Base-by-base conservation (phyloP, 257 asterid genomes). In the Buddleja alternifolia region DNA sequence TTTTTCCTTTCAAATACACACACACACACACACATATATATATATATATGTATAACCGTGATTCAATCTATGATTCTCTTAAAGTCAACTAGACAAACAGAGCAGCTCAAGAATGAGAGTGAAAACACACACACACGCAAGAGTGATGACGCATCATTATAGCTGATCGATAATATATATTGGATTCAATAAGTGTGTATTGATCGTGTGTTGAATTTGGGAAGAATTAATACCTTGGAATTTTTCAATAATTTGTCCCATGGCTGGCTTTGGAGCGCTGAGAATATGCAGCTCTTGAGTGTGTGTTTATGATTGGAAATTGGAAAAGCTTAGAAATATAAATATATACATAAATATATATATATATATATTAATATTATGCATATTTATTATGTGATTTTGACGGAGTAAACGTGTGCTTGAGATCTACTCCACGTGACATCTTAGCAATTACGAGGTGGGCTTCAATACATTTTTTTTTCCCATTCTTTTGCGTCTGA, bases 211-310 rank as follows among this genome's bases (percentile, higher is more conserved):
- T 64, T 11, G 66, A 65, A 59, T 57, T 12, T 1, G 47, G 40
- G 44, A 14, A 53, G 51, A 9, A 42, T 10, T 0, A 40, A 29
- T 86, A 88, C 97, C 95, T 82, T 82, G 74, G n/a, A 89, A 1
- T 61, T 84, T 88, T 14, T 81, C 92, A 41, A 91, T 91, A 80
- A 91, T 66, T 66, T 91, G 95, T 44, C 97, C 97, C 97, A 91
- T 91, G 79, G 76, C 69, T 91, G 79, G 76, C 69, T 79, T 56
- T 52, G 67, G 74, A 71, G 81, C 15, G 62, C 12, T 60, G 64
- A 65, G 74, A 59, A 42, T 63, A 46, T 56, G 71, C 48, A 8
- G 63, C 12, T 67, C 2, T 25, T 62, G 54, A 47, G 20, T 46
- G 39, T 11, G 42, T n/a, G n/a, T n/a, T n/a, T n/a, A n/a, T n/a